phyloP scores from a whole-genome alignment of 1,139 yeast species.

The Debaryomyces psychrophilus region DNA sequence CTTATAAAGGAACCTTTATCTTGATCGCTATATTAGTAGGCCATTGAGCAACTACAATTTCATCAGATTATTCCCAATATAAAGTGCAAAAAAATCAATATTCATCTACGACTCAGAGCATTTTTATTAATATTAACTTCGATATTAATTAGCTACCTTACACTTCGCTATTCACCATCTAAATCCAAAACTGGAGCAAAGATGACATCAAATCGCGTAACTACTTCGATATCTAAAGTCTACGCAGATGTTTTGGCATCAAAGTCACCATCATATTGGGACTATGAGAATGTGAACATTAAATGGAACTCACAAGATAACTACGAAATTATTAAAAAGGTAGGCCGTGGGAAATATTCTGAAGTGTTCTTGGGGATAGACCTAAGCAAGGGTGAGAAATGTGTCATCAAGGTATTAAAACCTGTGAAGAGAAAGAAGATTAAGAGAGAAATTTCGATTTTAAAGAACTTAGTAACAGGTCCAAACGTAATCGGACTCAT shows the following conservation, averaged over 20 bases:
- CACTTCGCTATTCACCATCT: conserved; percentile 7
- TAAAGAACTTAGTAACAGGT: conserved; percentile 86
- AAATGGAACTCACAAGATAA: conserved; percentile 53
- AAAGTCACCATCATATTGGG: conserved; percentile 52
- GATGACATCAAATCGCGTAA: conserved; percentile 21
- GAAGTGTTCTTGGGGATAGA: conserved; percentile 50
- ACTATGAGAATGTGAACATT: conserved; percentile 48
- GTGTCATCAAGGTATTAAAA: conserved; percentile 91
- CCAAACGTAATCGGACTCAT: conserved; percentile 80
- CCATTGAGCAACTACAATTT: conserved; percentile 2
- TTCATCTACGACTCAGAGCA: conserved; percentile 1
- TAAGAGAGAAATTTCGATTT: conserved; percentile 89
- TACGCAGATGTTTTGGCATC: conserved; percentile 47
- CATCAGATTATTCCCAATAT: background rate
- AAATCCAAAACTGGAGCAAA: background rate
- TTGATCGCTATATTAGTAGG: conserved; percentile 4
- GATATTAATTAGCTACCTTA: conserved; percentile 6
- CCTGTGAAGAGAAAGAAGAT: conserved; percentile 97
- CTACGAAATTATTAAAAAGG: conserved; percentile 48
- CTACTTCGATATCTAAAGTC: conserved; percentile 42
- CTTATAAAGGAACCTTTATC: background rate
- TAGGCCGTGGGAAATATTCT: conserved; percentile 54
- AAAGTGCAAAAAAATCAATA: conserved; percentile 6
- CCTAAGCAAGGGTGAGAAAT: conserved; percentile 40
- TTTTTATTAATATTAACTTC: conserved; percentile 3